phyloP scores from a whole-genome alignment of 2,329 filamentous ascomycete species.

The Sporothrix protearum region DNA sequence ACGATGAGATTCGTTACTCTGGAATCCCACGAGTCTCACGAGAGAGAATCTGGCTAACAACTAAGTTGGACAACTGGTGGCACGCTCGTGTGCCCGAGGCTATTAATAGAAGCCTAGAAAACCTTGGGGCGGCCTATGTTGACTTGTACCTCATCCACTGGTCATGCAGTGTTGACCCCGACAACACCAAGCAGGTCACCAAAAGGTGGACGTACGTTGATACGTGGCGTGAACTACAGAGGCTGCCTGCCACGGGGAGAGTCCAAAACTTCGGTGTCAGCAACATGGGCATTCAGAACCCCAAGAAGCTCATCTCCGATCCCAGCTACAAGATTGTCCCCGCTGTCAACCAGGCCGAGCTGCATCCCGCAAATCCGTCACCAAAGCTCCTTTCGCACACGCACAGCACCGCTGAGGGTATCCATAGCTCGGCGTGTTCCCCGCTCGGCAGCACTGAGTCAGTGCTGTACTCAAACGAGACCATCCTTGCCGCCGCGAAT shows the following conservation, averaged over 20 bases:
- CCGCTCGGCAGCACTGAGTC: slow-evolving; percentile 70
- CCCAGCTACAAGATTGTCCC: slow-evolving; percentile 58
- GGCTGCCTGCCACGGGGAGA: slow-evolving; percentile 24
- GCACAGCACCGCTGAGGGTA: slow-evolving; percentile 69
- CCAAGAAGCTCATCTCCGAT: slow-evolving; percentile 56
- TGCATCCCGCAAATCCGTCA: slow-evolving; percentile 78
- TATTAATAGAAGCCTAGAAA: slow-evolving; percentile 25
- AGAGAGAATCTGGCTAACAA: slow-evolving; percentile 26
- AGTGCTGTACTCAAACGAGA: slow-evolving; percentile 63
- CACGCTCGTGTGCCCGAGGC: slow-evolving; percentile 25
- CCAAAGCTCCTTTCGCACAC: slow-evolving; percentile 70
- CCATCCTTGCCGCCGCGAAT: slow-evolving; percentile 60
- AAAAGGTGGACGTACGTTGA: slow-evolving; percentile 20
- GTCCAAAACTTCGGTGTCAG: slow-evolving; percentile 27
- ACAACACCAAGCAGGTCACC: slow-evolving; percentile 19
- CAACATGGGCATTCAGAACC: slow-evolving; percentile 24
- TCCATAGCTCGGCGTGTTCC: slow-evolving; percentile 72
- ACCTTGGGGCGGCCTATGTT: slow-evolving; percentile 23
- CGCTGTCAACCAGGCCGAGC: slow-evolving; percentile 78
- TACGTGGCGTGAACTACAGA: slow-evolving; percentile 26
- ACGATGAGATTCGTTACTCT: slow-evolving; percentile 22
- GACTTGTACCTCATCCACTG: slow-evolving; percentile 27
- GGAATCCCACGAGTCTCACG: slow-evolving; percentile 24
- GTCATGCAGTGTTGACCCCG: slow-evolving; percentile 20
- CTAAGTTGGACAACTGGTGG: slow-evolving; percentile 25